Conservation (phyloP, 495 filamentous ascomycete genomes). For the Penicillium odoratum region DNA sequence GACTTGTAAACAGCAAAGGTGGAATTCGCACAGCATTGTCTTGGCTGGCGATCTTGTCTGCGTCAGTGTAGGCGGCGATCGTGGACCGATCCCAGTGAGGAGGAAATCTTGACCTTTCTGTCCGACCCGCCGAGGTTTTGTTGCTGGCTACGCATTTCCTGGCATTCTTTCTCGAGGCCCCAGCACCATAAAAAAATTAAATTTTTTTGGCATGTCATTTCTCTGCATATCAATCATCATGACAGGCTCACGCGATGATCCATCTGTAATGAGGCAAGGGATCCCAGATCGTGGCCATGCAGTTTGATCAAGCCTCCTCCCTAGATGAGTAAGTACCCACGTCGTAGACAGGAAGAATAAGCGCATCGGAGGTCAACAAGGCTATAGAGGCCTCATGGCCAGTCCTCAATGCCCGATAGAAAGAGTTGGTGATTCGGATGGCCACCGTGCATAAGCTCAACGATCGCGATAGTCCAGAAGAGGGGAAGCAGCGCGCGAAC, state of each 20-base stretch:
- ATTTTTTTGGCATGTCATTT: neutral
- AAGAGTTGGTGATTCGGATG: conserved; percentile 22
- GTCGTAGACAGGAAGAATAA: conserved; percentile 1
- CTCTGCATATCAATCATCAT: neutral
- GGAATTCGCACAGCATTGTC: neutral
- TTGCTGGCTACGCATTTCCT: neutral
- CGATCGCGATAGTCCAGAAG: conserved; percentile 7
- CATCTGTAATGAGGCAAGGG: conserved; percentile 2
- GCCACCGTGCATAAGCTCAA: conserved; percentile 21
- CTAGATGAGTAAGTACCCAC: conserved; percentile 1
- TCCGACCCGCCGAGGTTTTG: conserved; percentile 1
- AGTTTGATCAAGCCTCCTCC: conserved; percentile 8
- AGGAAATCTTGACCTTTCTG: conserved; percentile 16
- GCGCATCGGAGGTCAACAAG: neutral
- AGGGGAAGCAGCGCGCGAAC: conserved; percentile 17
- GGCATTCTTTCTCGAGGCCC: neutral
- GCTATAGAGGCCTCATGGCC: conserved; percentile 7
- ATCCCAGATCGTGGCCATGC: conserved; percentile 2
- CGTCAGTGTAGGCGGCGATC: conserved; percentile 17
- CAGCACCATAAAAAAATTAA: neutral
- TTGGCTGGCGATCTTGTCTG: conserved; percentile 11
- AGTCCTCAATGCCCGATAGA: conserved; percentile 2
- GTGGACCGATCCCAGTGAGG: conserved; percentile 7
- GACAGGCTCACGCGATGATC: conserved; percentile 7
- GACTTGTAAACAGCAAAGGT: conserved; percentile 3